Base-by-base conservation (phyloP, 495 filamentous ascomycete genomes). In the Filosporella fistucella region DNA sequence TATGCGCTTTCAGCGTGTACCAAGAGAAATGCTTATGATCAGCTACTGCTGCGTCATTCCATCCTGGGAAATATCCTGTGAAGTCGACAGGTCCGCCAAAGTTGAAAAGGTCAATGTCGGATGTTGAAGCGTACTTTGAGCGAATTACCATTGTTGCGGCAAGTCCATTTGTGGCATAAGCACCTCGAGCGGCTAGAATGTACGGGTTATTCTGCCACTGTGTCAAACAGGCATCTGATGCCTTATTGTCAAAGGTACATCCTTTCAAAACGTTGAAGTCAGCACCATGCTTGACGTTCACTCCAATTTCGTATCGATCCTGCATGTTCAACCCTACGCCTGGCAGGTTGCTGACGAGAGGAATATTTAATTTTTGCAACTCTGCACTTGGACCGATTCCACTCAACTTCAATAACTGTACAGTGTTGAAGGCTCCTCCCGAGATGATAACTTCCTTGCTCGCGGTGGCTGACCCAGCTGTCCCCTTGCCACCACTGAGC, bases 251-350 rank as follows among this genome's bases (percentile, higher is more conserved):
- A 56, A 75, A 69, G 1, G 72, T 77, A 60, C 79, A 82, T 30
- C 65, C 67, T 11, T 57, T 48, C 16, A 74, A 58, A 0, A 68
- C 59, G 0, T 55, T 51, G 54, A 71, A 78, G 51, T 72, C 55
- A 16, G 56, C 45, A 8, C 69, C 63, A 3, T 64, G 53, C 1
- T 69, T 59, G 25, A 63, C 71, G 21, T 68, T 63, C 1, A 82
- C 67, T 13, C 64, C 54, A 14, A 65, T 69, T 46, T 84, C 80
- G 56, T 81, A 80, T 58, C 75, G 76, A 51, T 86, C 80, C 40
- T 84, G 78, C 0, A 86, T 63, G 59, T 86, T 86, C n/a, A 65
- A 66, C 23, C 83, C 84, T 0, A 86, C 82, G 7, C 74, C 78
- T 0, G 80, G 79, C 0, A 77, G 65, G 49, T 82, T 72, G 22